These are phyloP conservation scores for Pythium monospermum DNA, from an alignment of 352 stramenopile genomes.

Conservation along the genomic window DNA sequence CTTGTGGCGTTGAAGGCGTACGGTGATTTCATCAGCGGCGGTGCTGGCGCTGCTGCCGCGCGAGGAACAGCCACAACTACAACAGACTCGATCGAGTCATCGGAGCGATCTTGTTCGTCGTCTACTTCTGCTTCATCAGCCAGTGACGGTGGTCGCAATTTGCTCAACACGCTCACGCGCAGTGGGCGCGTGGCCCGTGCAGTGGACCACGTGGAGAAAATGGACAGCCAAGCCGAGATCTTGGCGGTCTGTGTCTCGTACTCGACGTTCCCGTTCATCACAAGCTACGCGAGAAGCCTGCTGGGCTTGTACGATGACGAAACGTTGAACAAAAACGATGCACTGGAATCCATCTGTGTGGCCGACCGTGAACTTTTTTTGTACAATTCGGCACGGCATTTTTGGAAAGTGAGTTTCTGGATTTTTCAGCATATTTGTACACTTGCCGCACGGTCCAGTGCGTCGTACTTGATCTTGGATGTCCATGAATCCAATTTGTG, in stretches of 20 bases:
- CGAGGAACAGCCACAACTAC: no score
- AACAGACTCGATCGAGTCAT: no score
- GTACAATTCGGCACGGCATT: slow-evolving; percentile 61
- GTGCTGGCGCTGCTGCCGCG: no score
- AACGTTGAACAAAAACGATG: slow-evolving; percentile 26
- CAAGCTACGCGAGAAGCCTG: slow-evolving; percentile 73
- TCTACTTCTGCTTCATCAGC: neutral
- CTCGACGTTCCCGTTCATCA: slow-evolving; percentile 83
- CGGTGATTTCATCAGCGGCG: slow-evolving; percentile 62
- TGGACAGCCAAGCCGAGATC: slow-evolving; percentile 63
- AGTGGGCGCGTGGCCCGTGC: slow-evolving; percentile 49
- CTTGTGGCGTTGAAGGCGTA: slow-evolving; percentile 64
- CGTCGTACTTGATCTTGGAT: slow-evolving; percentile 75
- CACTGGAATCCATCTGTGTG: slow-evolving; percentile 44
- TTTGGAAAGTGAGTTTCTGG: slow-evolving; percentile 76
- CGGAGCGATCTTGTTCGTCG: no score
- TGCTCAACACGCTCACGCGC: slow-evolving; percentile 69
- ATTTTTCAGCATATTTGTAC: slow-evolving; percentile 82
- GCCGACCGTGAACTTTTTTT: slow-evolving; percentile 57
- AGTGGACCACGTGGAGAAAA: slow-evolving; percentile 60
- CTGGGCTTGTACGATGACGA: slow-evolving; percentile 68
- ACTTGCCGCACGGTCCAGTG: slow-evolving; percentile 58
- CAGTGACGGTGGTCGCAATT: slow-evolving; percentile 26
- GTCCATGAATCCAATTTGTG: slow-evolving; percentile 78
- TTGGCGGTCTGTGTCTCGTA: slow-evolving; percentile 75